Conservation (phyloP, 2,329 filamentous ascomycete genomes). For the Fusarium clavum region DNA sequence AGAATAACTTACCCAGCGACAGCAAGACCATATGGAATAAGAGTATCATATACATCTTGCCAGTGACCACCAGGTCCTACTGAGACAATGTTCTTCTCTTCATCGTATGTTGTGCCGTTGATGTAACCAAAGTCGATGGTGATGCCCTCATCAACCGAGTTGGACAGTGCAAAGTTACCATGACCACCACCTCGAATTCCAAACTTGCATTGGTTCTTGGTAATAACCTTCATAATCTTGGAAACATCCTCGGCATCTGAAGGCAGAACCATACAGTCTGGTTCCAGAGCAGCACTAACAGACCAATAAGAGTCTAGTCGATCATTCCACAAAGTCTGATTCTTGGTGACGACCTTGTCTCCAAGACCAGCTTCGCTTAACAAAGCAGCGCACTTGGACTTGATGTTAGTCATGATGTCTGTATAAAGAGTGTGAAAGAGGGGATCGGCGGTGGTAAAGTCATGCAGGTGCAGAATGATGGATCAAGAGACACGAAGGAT, state of each 20-base stretch:
- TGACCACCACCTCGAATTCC: constrained; percentile 56
- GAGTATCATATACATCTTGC: constrained; percentile 52
- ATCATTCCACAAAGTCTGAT: constrained; percentile 44
- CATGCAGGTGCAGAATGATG: neutral
- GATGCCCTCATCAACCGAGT: constrained; percentile 53
- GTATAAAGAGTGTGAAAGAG: neutral
- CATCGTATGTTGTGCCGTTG: constrained; percentile 48
- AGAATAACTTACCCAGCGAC: constrained; percentile 44
- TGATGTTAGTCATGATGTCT: constrained; percentile 18
- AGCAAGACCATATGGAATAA: constrained; percentile 49
- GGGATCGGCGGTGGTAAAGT: neutral
- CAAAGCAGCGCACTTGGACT: constrained; percentile 44
- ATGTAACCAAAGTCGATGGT: constrained; percentile 53
- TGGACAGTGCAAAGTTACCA: constrained; percentile 48
- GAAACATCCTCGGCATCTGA: constrained; percentile 52
- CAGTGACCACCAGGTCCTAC: constrained; percentile 54
- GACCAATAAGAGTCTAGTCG: constrained; percentile 54
- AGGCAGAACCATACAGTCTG: constrained; percentile 54
- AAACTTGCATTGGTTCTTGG: constrained; percentile 49
- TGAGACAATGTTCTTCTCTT: constrained; percentile 45
- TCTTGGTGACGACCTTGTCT: constrained; percentile 48
- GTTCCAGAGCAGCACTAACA: constrained; percentile 49
- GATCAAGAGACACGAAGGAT: neutral
- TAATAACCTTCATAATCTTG: constrained; percentile 50
- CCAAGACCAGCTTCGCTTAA: constrained; percentile 42